Evolutionary conservation across 1,139 yeast species (phyloP).

Genomic region (Scheffersomyces segobiensis): DNA sequence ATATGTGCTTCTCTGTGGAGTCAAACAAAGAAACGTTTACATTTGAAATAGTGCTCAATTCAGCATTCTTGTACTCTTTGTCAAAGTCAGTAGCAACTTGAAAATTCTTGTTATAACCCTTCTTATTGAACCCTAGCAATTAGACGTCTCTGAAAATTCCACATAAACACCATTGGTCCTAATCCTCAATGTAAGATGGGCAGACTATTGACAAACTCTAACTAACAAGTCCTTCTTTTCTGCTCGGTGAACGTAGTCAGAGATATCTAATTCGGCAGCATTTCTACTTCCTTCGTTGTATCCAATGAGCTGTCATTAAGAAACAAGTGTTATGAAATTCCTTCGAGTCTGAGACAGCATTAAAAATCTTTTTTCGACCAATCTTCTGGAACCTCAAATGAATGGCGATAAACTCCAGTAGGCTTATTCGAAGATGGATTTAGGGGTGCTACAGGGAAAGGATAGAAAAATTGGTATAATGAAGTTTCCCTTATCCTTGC

Average conservation of each 20-base stretch:
- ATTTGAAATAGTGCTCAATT: conserved; percentile 1
- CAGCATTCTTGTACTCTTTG: conserved; percentile 7
- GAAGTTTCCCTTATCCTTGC: conserved; percentile 32
- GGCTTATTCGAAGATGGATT: conserved; percentile 31
- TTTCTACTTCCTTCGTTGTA: conserved; percentile 32
- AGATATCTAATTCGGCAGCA: conserved; percentile 29
- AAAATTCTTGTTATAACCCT: conserved; percentile 14
- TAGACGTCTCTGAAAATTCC: conserved; percentile 23
- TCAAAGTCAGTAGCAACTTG: conserved; percentile 13
- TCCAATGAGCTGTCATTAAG: conserved; percentile 28
- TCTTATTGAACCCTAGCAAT: conserved; percentile 11
- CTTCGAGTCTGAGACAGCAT: conserved; percentile 28
- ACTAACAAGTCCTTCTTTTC: conserved; percentile 18
- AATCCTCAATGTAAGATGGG: conserved; percentile 33
- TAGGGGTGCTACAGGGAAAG: conserved; percentile 34
- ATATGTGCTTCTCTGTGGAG: neutral
- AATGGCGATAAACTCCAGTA: conserved; percentile 28
- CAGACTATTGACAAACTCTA: conserved; percentile 32
- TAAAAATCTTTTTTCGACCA: conserved; percentile 10
- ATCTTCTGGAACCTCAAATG: conserved; percentile 15
- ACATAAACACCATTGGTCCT: conserved; percentile 37
- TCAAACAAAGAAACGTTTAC: conserved; percentile 1
- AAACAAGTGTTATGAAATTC: conserved; percentile 31
- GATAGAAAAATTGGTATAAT: conserved; percentile 30
- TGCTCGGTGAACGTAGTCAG: conserved; percentile 9